These are phyloP conservation scores for Geotrichum ghanense DNA, from an alignment of 805 yeast genomes.

Conservation along the genomic window DNA sequence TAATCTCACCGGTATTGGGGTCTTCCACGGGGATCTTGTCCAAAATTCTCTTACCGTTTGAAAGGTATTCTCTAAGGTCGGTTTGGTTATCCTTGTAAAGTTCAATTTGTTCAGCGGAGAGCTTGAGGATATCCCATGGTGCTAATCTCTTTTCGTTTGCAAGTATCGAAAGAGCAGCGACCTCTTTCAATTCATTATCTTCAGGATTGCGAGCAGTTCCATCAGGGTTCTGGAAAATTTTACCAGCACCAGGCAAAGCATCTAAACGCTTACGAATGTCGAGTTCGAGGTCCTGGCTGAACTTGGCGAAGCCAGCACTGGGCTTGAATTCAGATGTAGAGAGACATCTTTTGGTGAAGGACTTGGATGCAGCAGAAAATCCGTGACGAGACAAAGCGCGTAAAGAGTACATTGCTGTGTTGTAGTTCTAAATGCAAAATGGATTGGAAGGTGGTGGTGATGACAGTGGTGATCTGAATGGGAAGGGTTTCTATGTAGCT, in stretches of 20 bases:
- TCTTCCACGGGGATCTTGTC: slow-evolving; percentile 81
- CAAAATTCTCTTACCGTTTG: slow-evolving; percentile 51
- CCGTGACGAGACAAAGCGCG: neutral
- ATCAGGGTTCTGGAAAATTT: slow-evolving; percentile 62
- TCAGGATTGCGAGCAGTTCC: slow-evolving; percentile 61
- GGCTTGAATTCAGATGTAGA: slow-evolving; percentile 19
- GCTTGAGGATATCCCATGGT: slow-evolving; percentile 32
- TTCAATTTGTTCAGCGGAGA: slow-evolving; percentile 42
- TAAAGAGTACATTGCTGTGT: neutral
- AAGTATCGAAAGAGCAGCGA: slow-evolving; percentile 58
- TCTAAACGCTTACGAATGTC: slow-evolving; percentile 54
- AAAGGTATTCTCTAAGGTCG: slow-evolving; percentile 42
- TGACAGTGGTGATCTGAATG: neutral
- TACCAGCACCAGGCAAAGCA: slow-evolving; percentile 50
- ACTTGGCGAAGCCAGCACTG: slow-evolving; percentile 16
- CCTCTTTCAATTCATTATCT: slow-evolving; percentile 55
- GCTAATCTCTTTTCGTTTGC: slow-evolving; percentile 46
- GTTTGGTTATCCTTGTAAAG: slow-evolving; percentile 50
- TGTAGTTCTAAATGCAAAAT: neutral
- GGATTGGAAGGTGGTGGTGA: neutral
- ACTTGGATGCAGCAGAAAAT: neutral
- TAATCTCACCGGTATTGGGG: slow-evolving; percentile 63
- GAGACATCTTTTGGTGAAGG: neutral
- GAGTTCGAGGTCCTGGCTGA: slow-evolving; percentile 35
- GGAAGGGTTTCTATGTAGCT: neutral